phyloP scores from a whole-genome alignment of 352 stramenopile species.

The Thraustochytrium sp. region DNA sequence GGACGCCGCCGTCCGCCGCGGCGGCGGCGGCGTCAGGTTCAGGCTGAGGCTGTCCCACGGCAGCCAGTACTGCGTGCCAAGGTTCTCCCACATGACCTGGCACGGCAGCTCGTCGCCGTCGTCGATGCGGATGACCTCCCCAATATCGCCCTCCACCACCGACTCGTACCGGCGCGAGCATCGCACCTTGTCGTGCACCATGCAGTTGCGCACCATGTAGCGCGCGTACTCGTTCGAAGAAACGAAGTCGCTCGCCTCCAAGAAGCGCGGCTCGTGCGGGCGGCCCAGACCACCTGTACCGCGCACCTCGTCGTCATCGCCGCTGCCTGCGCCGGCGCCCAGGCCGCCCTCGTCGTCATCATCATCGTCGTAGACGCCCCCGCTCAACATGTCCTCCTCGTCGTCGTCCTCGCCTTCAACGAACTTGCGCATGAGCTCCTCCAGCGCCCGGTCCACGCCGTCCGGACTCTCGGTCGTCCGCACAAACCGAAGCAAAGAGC shows the following conservation, averaged over 20 bases:
- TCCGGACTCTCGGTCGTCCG: too few relatives aligned
- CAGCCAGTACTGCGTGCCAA: slow-evolving; percentile 34
- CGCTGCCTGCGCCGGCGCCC: not conserved
- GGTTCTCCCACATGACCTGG: slow-evolving; percentile 33
- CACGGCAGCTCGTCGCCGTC: slow-evolving; percentile 31
- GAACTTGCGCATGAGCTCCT: too few relatives aligned
- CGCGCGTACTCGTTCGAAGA: slow-evolving; percentile 16
- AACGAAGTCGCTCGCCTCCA: slow-evolving; percentile 29
- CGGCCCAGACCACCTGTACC: not conserved
- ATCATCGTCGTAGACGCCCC: not conserved
- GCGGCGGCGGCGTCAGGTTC: not conserved
- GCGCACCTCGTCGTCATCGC: not conserved
- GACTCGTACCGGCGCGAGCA: slow-evolving; percentile 25
- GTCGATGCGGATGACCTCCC: slow-evolving; percentile 38
- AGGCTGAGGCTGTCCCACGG: slow-evolving; percentile 33
- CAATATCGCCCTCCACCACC: slow-evolving; percentile 8
- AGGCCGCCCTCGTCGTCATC: not conserved
- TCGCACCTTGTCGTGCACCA: slow-evolving; percentile 4
- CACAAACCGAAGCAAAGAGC: too few relatives aligned
- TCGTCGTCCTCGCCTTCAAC: too few relatives aligned
- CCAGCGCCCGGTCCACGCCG: too few relatives aligned
- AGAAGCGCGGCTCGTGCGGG: not conserved
- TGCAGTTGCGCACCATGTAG: slow-evolving; percentile 31
- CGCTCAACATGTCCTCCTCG: too few relatives aligned
- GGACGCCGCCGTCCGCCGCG: not conserved